Base-by-base conservation (phyloP, 768 basidiomycete genomes). In the Suillus luteus region DNA sequence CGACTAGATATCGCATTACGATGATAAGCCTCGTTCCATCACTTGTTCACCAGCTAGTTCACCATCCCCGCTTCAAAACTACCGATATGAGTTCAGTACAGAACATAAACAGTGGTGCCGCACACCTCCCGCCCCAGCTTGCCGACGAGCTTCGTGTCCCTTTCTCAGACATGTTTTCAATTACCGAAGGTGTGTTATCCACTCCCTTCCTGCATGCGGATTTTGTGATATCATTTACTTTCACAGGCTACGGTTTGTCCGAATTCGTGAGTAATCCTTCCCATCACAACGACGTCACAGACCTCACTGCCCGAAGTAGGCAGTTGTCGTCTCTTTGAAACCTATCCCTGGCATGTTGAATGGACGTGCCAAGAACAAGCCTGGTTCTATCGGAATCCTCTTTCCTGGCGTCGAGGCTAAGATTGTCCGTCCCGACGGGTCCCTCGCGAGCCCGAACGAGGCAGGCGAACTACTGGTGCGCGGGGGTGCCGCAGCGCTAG, bases 181-280 rank as follows among this genome's bases (percentile, higher is more conserved):
- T 82, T 24, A 43, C 65, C 0, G 80, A 86, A 77, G 85, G 85
- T 85, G 31, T 40, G 72, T 62, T 55, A 27, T 37, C 22, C 58
- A 31, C 24, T 17, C 22, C 22, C 10, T 54, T n/a, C 11, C 22
- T 22, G 35, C 1, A 7, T 22, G 40, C 49, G n/a, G 19, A 64
- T 27, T 46, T 35, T 49, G 33, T 27, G 24, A 60, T 24, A 15
- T 27, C n/a, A 35, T 19, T 38, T 15, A 6, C 17, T 61, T 55
- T 60, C 22, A 27, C 61, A 86, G 87, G 86, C 0, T 89, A 86
- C 65, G 88, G 88, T 17, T 81, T 87, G 79, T 86, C 85, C 0
- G 86, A 88, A 77, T 70, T 70, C 37, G 86, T 86, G 65, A 65
- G 86, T 77, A 1, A 38, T 41, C 11, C 9, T 35, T 17, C 37